A percentile compares a stretch with the other conserved stretches of the same genome.
Conservation (phyloP, 768 basidiomycete species). For the Lepiota venenata region DNA sequence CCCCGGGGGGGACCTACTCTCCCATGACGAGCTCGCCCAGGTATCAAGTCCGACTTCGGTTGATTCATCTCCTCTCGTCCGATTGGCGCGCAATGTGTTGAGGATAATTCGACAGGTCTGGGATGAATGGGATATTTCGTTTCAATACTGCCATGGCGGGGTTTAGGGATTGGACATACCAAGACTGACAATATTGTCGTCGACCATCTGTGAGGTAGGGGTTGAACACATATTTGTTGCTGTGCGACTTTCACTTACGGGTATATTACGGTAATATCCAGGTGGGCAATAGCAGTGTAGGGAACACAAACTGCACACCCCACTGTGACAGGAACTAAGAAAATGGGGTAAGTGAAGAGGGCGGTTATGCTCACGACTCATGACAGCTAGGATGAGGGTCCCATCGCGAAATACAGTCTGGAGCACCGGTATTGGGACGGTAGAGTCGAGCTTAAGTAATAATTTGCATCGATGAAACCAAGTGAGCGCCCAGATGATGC, state of each 20-base stretch:
- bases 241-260: neutral
- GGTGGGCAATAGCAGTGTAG: neutral
- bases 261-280: neutral
- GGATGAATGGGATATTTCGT: too few relatives aligned
- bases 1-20: too few relatives aligned
- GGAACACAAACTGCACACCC: neutral
- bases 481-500: neutral
- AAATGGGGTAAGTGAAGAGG: neutral
- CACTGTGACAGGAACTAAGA: neutral
- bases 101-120: too few relatives aligned
- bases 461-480: neutral
- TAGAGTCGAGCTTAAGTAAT: neutral
- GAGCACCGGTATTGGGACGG: neutral
- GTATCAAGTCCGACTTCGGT: too few relatives aligned
- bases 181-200: too few relatives aligned
- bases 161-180: too few relatives aligned
- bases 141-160: too few relatives aligned
- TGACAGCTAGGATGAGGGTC: neutral
- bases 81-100: too few relatives aligned
- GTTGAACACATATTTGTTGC: too few relatives aligned
- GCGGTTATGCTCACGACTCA: neutral
- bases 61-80: too few relatives aligned
- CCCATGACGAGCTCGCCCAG: too few relatives aligned
- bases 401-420: neutral
- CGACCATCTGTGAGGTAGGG: too few relatives aligned